Conservation (phyloP, 1,139 yeast genomes). For the Candida sp. region DNA sequence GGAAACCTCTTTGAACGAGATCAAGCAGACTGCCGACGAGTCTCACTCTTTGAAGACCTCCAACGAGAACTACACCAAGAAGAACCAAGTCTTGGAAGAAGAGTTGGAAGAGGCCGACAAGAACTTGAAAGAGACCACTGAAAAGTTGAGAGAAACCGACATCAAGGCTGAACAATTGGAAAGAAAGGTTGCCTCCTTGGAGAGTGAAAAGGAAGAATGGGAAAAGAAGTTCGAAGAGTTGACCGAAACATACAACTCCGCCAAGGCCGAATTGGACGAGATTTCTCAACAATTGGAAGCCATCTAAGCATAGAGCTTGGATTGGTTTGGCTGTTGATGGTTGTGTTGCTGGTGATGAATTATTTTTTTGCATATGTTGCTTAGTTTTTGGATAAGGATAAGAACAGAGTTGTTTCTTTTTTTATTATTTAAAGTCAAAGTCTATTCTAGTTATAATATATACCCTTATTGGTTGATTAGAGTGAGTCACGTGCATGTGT, state of each 20-base stretch:
- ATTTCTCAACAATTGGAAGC: conserved; percentile 94
- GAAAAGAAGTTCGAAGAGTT: conserved; percentile 94
- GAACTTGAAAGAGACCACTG: conserved; percentile 92
- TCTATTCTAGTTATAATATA: background rate
- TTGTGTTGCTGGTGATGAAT: background rate
- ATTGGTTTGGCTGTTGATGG: background rate
- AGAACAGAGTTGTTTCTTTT: background rate
- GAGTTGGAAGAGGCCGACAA: conserved; percentile 94
- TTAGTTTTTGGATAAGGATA: background rate
- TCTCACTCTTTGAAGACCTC: conserved; percentile 88
- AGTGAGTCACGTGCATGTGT: background rate
- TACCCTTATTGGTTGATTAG: background rate
- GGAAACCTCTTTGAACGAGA: conserved; percentile 78
- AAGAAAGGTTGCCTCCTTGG: conserved; percentile 92
- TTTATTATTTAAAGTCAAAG: background rate
- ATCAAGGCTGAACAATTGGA: conserved; percentile 97
- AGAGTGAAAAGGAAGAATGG: conserved; percentile 90
- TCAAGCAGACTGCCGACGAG: conserved; percentile 92
- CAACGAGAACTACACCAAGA: conserved; percentile 91
- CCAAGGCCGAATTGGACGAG: conserved; percentile 92
- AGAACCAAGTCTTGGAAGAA: conserved; percentile 90
- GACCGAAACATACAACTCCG: conserved; percentile 76
- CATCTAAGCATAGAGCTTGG: conserved; percentile 44
- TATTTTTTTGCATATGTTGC: background rate
- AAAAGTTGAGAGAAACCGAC: conserved; percentile 94